Percentiles rank a stretch among this genome's conserved stretches.
These are phyloP conservation scores for Colletotrichum acutatum DNA, from an alignment of 2,329 filamentous ascomycete species.

Conservation along the genomic window DNA sequence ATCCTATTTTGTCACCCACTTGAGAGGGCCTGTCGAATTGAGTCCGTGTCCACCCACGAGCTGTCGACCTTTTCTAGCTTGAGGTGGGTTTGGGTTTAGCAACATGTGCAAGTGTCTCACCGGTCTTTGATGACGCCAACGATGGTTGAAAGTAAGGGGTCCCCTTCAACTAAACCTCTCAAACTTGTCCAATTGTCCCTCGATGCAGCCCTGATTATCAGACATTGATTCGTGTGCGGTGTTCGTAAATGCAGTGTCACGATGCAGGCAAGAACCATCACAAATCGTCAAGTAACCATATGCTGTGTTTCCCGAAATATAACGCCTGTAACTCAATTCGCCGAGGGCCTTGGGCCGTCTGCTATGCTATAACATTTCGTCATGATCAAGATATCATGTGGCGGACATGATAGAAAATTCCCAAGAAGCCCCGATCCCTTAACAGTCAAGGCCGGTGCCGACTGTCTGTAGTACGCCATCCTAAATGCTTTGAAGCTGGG, in stretches of 20 bases:
- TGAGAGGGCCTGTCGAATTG: background rate
- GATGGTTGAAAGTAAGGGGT: background rate
- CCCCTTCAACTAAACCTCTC: background rate
- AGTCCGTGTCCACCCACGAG: background rate
- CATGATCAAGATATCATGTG: slow-evolving; percentile 9
- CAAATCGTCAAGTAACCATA: too few relatives aligned
- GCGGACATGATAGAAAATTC: background rate
- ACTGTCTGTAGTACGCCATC: slow-evolving; percentile 2
- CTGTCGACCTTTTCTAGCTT: background rate
- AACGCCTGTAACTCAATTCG: background rate
- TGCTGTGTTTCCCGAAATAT: background rate
- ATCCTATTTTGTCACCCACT: too few relatives aligned
- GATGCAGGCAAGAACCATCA: background rate
- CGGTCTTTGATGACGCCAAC: background rate
- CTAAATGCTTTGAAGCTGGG: background rate
- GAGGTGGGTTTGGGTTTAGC: background rate
- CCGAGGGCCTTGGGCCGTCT: background rate
- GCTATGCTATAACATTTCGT: background rate
- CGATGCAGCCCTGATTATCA: too few relatives aligned
- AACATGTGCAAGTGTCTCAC: background rate
- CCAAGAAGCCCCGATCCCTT: background rate
- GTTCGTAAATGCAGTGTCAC: too few relatives aligned
- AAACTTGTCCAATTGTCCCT: background rate
- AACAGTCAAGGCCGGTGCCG: slow-evolving; percentile 2
- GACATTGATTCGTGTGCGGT: too few relatives aligned